Evolutionary conservation across 768 basidiomycete species (phyloP).

Genomic region (Phallus indusiatus): DNA sequence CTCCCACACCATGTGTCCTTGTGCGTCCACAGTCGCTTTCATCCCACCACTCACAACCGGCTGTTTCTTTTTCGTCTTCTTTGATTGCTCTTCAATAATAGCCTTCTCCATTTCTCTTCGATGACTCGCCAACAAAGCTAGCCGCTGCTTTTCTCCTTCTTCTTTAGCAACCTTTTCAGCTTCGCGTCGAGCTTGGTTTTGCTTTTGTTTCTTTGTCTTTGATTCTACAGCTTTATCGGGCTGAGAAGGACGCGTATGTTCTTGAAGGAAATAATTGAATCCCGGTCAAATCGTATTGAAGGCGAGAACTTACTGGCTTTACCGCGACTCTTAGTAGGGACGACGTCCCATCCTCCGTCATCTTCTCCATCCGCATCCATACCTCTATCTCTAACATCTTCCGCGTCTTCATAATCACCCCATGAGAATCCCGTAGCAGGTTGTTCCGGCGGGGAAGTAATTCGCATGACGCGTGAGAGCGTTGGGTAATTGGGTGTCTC

Average conservation of each 20-base stretch:
- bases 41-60: slow-evolving; percentile 15
- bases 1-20: slow-evolving; percentile 15
- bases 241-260: slow-evolving; percentile 13
- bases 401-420: slow-evolving; percentile 65
- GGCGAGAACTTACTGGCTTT: slow-evolving; percentile 22
- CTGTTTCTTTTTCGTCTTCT: background rate
- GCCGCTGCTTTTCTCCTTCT: slow-evolving; percentile 42
- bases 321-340: slow-evolving; percentile 39
- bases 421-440: slow-evolving; percentile 62
- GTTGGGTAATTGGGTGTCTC: slow-evolving; percentile 45
- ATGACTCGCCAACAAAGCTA: slow-evolving; percentile 46
- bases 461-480: slow-evolving; percentile 60
- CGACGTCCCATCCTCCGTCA: slow-evolving; percentile 69
- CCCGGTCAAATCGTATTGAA: slow-evolving; percentile 6
- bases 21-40: slow-evolving; percentile 13
- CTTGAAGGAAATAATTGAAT: slow-evolving; percentile 24
- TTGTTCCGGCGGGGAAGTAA: slow-evolving; percentile 43
- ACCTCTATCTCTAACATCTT: slow-evolving; percentile 31
- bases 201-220: slow-evolving; percentile 58
- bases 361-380: slow-evolving; percentile 63
- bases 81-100: slow-evolving; percentile 32
- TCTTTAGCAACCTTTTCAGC: slow-evolving; percentile 48
- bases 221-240: slow-evolving; percentile 31
- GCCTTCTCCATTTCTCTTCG: slow-evolving; percentile 48
- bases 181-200: slow-evolving; percentile 55